Evolutionary conservation across 257 asterid genomes (phyloP).

Genomic region (Solanum commersonii): DNA sequence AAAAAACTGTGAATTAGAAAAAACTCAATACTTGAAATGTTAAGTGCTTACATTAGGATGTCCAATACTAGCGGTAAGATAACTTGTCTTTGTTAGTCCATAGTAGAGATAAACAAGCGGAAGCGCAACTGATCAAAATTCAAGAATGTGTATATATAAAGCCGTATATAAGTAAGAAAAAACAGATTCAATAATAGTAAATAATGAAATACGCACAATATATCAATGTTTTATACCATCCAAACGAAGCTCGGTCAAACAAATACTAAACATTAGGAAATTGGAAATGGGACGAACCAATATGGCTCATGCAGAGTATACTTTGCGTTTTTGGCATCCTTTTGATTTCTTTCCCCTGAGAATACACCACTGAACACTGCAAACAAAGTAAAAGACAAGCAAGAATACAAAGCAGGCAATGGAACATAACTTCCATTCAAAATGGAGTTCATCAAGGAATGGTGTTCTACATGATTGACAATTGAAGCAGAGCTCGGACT

Average conservation of each 20-base stretch:
- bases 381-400: slow-evolving; percentile 7
- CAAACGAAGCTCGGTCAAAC: not conserved
- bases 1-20: not conserved
- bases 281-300: not conserved
- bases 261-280: not conserved
- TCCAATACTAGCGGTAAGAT: not conserved
- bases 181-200: not conserved
- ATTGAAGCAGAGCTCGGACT: slow-evolving; percentile 29
- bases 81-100: not conserved
- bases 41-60: not conserved
- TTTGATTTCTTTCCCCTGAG: not conserved
- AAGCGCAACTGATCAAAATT: not conserved
- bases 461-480: slow-evolving; percentile 39
- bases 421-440: slow-evolving; percentile 27
- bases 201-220: not conserved
- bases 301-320: not conserved
- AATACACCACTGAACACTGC: not conserved
- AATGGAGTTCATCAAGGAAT: slow-evolving; percentile 11
- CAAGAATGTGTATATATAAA: not conserved
- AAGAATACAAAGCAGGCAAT: slow-evolving; percentile 8
- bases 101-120: not conserved
- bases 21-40: not conserved
- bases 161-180: not conserved
- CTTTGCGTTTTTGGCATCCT: not conserved
- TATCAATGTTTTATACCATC: not conserved